Percentiles rank a stretch among this genome's conserved stretches.
Evolutionary conservation across 1,284 basidiomycete genomes (phyloP).

Genomic region (Baeospora myosura): DNA sequence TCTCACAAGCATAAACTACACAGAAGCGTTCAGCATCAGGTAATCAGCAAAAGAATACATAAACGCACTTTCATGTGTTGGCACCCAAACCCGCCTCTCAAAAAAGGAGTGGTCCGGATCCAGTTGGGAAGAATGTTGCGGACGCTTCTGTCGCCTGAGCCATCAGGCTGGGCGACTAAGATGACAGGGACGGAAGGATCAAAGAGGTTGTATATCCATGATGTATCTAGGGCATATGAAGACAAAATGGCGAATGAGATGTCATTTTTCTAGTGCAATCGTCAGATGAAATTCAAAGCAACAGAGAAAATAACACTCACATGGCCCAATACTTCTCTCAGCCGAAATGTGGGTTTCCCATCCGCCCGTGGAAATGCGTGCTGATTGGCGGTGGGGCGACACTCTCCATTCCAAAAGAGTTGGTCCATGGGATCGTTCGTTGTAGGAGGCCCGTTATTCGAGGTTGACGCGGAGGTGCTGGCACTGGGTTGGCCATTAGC

Average conservation of each 20-base stretch:
- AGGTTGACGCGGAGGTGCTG: constrained; percentile 17
- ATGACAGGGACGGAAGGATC: constrained; percentile 61
- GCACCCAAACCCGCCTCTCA: constrained; percentile 57
- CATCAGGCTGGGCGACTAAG: constrained; percentile 54
- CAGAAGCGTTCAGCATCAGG: constrained; percentile 9
- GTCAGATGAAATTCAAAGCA: constrained; percentile 2
- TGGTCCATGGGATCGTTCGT: constrained; percentile 53
- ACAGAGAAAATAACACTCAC: constrained; percentile 30
- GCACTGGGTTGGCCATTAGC: constrained; percentile 21
- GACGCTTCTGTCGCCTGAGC: constrained; percentile 42
- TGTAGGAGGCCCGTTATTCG: constrained; percentile 47
- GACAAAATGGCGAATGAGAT: constrained; percentile 68
- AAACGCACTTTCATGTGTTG: constrained; percentile 72
- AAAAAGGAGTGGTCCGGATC: constrained; percentile 59
- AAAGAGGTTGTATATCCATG: constrained; percentile 69
- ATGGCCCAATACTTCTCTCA: constrained; percentile 58
- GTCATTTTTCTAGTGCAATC: constrained; percentile 44
- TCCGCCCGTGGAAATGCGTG: constrained; percentile 53
- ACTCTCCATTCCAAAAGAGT: constrained; percentile 63
- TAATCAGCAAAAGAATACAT: constrained; percentile 4
- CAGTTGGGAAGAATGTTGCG: constrained; percentile 65
- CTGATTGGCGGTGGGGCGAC: constrained; percentile 64
- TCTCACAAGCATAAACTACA: constrained; percentile 65
- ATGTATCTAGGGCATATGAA: constrained; percentile 51
- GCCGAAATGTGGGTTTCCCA: constrained; percentile 49